These are phyloP conservation scores for Malus fusca DNA, from an alignment of 306 rosid species.

Conservation along the genomic window DNA sequence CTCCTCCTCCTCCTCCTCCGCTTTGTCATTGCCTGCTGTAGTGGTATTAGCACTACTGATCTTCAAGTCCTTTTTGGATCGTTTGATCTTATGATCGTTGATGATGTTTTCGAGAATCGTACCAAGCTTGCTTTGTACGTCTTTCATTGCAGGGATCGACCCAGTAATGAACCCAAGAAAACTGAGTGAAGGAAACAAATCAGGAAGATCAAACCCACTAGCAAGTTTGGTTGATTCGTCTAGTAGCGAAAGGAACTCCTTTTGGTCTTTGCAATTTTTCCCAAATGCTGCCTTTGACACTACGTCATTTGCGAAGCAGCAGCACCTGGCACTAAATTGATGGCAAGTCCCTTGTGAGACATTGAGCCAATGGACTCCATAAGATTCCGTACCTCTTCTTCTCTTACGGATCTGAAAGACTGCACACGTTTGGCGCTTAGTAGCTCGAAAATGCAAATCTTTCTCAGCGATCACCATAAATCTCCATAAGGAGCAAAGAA, in stretches of 20 bases:
- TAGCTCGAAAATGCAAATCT: background rate
- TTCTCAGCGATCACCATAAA: slow-evolving; percentile 3
- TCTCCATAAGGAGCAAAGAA: slow-evolving; percentile 13
- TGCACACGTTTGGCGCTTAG: background rate
- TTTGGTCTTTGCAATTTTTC: slow-evolving; percentile 1
- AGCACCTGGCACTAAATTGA: background rate
- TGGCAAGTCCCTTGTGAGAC: background rate
- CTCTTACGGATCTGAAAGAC: background rate
- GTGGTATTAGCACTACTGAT: too few relatives aligned
- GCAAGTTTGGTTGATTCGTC: background rate
- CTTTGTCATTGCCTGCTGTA: background rate
- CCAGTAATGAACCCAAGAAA: background rate
- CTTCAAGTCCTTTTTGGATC: too few relatives aligned
- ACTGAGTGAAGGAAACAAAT: background rate
- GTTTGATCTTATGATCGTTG: too few relatives aligned
- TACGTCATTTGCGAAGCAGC: background rate
- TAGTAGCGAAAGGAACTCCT: background rate
- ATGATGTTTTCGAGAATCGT: too few relatives aligned
- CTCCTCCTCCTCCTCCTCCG: background rate
- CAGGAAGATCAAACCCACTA: background rate
- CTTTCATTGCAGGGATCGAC: too few relatives aligned
- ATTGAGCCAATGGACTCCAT: background rate
- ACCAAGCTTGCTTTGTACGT: too few relatives aligned
- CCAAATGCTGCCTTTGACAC: slow-evolving; percentile 18
- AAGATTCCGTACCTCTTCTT: slow-evolving; percentile 7